Evolutionary conservation across 2,329 filamentous ascomycete species (phyloP).

Genomic region (Nothomitra cinnamomea): DNA sequence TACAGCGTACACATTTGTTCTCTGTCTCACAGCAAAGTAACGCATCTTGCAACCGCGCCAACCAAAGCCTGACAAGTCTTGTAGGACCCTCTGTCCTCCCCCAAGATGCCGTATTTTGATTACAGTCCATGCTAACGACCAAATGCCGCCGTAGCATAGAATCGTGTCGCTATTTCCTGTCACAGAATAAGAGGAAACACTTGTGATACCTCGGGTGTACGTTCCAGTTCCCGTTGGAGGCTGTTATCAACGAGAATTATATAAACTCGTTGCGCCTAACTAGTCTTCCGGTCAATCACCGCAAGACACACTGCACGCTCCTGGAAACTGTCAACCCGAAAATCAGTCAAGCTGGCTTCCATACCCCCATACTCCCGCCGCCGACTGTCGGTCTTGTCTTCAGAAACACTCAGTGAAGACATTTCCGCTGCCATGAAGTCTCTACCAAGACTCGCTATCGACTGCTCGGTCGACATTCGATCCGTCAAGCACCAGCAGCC

Average conservation of each 20-base stretch:
- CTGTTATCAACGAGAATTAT: neutral
- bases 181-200: neutral
- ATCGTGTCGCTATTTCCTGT: neutral
- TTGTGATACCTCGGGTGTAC: slow-evolving; percentile 2
- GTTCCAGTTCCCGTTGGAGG: neutral
- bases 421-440: neutral
- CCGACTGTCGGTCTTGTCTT: neutral
- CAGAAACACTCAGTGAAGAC: neutral
- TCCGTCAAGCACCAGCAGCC: slow-evolving; percentile 3
- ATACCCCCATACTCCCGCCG: neutral
- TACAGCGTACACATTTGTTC: neutral
- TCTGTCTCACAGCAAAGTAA: neutral
- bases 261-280: neutral
- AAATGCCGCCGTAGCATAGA: slow-evolving; percentile 1
- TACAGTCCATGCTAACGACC: neutral
- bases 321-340: neutral
- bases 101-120: neutral
- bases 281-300: neutral
- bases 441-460: neutral
- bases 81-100: slow-evolving; percentile 1
- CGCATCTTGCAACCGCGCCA: slow-evolving; percentile 1
- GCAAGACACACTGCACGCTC: neutral
- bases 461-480: neutral
- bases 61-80: slow-evolving; percentile 3
- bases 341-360: slow-evolving; percentile 4